These are phyloP conservation scores for Naganishia kalamii DNA, from an alignment of 768 basidiomycete species.

Conservation along the genomic window DNA sequence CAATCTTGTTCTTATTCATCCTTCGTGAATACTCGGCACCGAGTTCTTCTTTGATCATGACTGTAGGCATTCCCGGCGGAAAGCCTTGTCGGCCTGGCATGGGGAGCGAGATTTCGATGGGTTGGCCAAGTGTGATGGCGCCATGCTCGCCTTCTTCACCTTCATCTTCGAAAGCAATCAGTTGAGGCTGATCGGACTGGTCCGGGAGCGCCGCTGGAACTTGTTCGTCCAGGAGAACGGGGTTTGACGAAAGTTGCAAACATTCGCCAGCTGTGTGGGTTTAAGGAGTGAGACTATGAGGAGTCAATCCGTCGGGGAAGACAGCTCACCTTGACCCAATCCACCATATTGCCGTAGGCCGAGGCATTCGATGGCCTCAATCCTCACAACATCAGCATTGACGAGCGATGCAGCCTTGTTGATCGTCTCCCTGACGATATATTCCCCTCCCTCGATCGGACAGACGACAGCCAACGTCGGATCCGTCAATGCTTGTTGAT, in stretches of 20 bases:
- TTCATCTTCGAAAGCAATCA: slow-evolving; percentile 46
- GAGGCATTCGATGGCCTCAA: slow-evolving; percentile 70
- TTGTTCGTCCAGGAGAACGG: slow-evolving; percentile 54
- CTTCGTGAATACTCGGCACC: background rate
- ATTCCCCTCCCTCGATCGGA: slow-evolving; percentile 80
- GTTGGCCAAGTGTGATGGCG: background rate
- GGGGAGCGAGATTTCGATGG: slow-evolving; percentile 20
- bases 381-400: slow-evolving; percentile 70
- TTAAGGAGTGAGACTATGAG: slow-evolving; percentile 15
- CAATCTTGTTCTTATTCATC: slow-evolving; percentile 8
- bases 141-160: slow-evolving; percentile 34
- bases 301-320: slow-evolving; percentile 18
- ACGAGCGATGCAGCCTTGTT: slow-evolving; percentile 66
- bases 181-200: slow-evolving; percentile 26
- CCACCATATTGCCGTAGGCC: slow-evolving; percentile 53
- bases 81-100: slow-evolving; percentile 20
- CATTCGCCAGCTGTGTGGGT: background rate
- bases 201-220: slow-evolving; percentile 30
- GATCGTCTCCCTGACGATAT: slow-evolving; percentile 72
- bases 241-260: slow-evolving; percentile 40
- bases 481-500: background rate
- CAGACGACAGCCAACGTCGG: slow-evolving; percentile 81
- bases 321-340: slow-evolving; percentile 54
- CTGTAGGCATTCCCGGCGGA: background rate
- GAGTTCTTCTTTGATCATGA: slow-evolving; percentile 14